phyloP scores from a whole-genome alignment of 2,329 filamentous ascomycete genomes.

The Alternaria postmessia region DNA sequence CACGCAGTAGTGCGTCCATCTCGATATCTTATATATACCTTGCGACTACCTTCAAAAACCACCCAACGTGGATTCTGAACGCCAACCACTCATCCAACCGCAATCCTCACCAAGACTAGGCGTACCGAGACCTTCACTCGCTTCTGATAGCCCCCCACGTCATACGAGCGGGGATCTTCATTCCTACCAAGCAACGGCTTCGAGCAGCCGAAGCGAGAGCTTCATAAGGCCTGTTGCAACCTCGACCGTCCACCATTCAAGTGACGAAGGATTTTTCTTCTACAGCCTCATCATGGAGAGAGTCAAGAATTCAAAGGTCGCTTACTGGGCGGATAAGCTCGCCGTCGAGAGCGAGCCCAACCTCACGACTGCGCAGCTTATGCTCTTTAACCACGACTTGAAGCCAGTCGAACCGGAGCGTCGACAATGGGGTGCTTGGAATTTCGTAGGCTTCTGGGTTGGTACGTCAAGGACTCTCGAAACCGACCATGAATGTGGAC shows the following conservation, averaged over 20 bases:
- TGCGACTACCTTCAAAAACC: not conserved
- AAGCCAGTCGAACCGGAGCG: constrained; percentile 78
- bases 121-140: constrained; percentile 25
- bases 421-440: constrained; percentile 85
- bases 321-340: constrained; percentile 63
- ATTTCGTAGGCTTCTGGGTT: constrained; percentile 89
- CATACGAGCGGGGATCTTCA: constrained; percentile 38
- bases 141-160: constrained; percentile 34
- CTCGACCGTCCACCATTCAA: constrained; percentile 24
- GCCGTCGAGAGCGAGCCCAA: constrained; percentile 79
- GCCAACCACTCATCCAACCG: constrained; percentile 34
- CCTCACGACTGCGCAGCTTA: constrained; percentile 78
- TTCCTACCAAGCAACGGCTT: constrained; percentile 29
- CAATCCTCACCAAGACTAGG: constrained; percentile 22
- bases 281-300: constrained; percentile 51
- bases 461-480: constrained; percentile 45
- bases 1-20: not conserved
- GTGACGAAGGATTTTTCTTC: constrained; percentile 22
- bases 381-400: constrained; percentile 86
- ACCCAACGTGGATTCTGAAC: constrained; percentile 33
- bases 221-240: constrained; percentile 34
- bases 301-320: constrained; percentile 48
- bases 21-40: not conserved
- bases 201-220: constrained; percentile 27
- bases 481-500: not conserved